Evolutionary conservation across 1,139 yeast genomes (phyloP).

Genomic region (Hansenula lynferdii): DNA sequence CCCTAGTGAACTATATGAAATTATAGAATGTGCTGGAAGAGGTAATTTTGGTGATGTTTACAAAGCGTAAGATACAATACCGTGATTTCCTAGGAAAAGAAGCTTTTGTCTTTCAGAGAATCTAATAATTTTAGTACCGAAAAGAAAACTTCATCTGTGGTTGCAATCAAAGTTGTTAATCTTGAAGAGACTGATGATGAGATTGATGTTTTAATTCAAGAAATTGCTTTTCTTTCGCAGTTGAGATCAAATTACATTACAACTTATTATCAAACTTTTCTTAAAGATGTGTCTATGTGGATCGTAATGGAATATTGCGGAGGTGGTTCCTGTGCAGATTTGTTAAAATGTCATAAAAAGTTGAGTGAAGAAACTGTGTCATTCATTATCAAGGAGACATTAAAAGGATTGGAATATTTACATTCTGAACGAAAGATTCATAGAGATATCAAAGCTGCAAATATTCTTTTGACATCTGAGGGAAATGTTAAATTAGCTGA

Average conservation of each 20-base stretch:
- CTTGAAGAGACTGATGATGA: constrained; percentile 74
- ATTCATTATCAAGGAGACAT: constrained; percentile 53
- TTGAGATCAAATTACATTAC: constrained; percentile 64
- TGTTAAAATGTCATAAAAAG: constrained; percentile 46
- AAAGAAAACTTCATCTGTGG: constrained; percentile 32
- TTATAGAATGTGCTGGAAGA: constrained; percentile 64
- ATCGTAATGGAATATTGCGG: constrained; percentile 92
- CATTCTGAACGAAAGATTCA: constrained; percentile 76
- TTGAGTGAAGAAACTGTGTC: constrained; percentile 57
- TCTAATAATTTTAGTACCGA: constrained; percentile 15
- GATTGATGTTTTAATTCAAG: constrained; percentile 62
- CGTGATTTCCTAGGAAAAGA: not conserved
- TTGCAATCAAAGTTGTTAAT: constrained; percentile 78
- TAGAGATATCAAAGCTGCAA: constrained; percentile 82
- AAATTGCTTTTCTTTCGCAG: constrained; percentile 66
- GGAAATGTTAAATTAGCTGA: constrained; percentile 76
- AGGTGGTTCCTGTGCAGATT: constrained; percentile 84
- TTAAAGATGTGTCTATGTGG: constrained; percentile 67
- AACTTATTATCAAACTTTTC: constrained; percentile 56
- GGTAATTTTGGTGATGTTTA: constrained; percentile 91
- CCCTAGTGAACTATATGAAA: constrained; percentile 31
- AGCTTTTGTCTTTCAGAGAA: not conserved
- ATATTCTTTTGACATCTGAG: constrained; percentile 56
- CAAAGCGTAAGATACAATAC: constrained; percentile 36
- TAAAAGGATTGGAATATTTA: constrained; percentile 63